phyloP scores from a whole-genome alignment of 345 rosid species.

The Pugionium cornutum region DNA sequence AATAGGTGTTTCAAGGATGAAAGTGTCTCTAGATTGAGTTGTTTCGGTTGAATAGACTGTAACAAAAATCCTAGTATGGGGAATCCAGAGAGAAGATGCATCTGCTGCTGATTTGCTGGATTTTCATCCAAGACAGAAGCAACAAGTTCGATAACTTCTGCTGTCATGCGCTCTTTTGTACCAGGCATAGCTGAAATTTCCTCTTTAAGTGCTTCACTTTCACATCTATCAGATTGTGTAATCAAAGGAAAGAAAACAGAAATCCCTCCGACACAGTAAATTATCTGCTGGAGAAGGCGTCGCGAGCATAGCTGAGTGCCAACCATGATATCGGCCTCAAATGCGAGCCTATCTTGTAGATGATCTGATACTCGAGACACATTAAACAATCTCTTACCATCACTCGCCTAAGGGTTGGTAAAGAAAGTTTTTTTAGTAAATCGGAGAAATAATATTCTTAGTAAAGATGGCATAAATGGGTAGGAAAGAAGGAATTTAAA shows the following conservation, averaged over 20 bases:
- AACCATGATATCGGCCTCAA: slow-evolving; percentile 74
- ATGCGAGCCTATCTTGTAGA: slow-evolving; percentile 59
- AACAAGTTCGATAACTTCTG: slow-evolving; percentile 91
- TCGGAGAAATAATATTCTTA: slow-evolving; percentile 28
- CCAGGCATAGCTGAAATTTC: slow-evolving; percentile 56
- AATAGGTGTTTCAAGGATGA: slow-evolving; percentile 87
- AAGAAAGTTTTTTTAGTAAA: slow-evolving; percentile 8
- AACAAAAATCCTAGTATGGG: slow-evolving; percentile 79
- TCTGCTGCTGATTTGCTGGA: slow-evolving; percentile 88
- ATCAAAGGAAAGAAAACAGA: slow-evolving; percentile 95
- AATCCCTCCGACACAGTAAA: slow-evolving; percentile 95
- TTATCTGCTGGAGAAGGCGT: slow-evolving; percentile 85
- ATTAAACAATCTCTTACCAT: slow-evolving; percentile 81
- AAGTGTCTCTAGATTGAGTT: slow-evolving; percentile 90
- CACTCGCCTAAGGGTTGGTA: slow-evolving; percentile 75
- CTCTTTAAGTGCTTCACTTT: slow-evolving; percentile 56
- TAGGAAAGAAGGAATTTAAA: slow-evolving; percentile 15
- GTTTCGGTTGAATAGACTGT: slow-evolving; percentile 84
- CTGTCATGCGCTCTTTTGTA: slow-evolving; percentile 75
- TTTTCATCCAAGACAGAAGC: slow-evolving; percentile 94
- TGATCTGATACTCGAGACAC: slow-evolving; percentile 71
- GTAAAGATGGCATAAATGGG: slow-evolving; percentile 9
- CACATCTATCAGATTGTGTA: slow-evolving; percentile 80
- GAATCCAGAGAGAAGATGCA: slow-evolving; percentile 93
- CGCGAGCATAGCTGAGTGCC: slow-evolving; percentile 92